Evolutionary conservation across 1,139 yeast genomes (phyloP), one percentile per base, ranked within the genome.

Genomic region (Saccharomyces hybrid): DNA sequence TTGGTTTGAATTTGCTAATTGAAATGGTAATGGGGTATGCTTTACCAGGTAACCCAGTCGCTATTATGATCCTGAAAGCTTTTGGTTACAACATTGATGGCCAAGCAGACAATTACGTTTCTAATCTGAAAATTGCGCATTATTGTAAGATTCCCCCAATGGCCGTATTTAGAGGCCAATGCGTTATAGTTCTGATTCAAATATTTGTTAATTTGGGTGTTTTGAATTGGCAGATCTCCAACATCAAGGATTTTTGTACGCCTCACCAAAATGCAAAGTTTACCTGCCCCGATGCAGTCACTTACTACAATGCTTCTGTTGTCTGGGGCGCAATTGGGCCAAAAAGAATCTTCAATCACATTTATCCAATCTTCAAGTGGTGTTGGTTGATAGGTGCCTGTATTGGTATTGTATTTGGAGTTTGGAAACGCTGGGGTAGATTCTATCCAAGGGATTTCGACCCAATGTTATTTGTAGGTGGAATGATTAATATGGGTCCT

Each of bases 261-360:
- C 69, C 74, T 14, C 61, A 64, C 32, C 81, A 80, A 55, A 52
- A 64, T 7, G 70, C 75, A 46, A 73, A 72, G 51, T 78, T 78
- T 62, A 70, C 75, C 2, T 78, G 82, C 65, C 79, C 80, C 32
- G 71, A 66, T 49, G 74, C 76, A 16, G 71, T 67, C 46, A 76
- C 81, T 1, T 79, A 71, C 65, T 82, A 74, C 69, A 70, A 78
- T 47, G 75, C 83, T n/a, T 76, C 83, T 8, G 78, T 82, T 14
- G 70, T 80, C 26, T 82, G 83, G 81, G 88, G 88, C 58, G 80
- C 80, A 51, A 81, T 85, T 62, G 89, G 88, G 27, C 90, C 90
- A 26, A 74, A 78, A 64, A 75, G 79, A 52, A 78, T 82, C 26
- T 82, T 83, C 62, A 67, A 70, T 56, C 76, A 75, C 0, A 66